Percentiles rank a stretch among this genome's conserved stretches.
Evolutionary conservation across 768 basidiomycete species (phyloP).

Genomic region (Boletus rex-veris): DNA sequence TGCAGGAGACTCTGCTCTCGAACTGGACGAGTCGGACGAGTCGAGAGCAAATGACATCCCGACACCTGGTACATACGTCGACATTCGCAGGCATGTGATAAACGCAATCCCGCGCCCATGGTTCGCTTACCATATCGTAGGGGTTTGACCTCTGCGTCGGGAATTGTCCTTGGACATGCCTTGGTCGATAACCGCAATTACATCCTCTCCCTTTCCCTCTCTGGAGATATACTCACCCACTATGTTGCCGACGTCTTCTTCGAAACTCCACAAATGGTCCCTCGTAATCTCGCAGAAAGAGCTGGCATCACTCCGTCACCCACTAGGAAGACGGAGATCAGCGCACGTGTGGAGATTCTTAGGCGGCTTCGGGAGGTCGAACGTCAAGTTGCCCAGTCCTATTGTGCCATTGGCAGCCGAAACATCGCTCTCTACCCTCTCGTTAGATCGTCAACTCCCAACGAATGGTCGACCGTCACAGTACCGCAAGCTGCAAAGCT

Average conservation of each 20-base stretch:
- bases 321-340: constrained; percentile 35
- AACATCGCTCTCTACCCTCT: constrained; percentile 38
- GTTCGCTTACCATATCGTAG: constrained; percentile 17
- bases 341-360: constrained; percentile 64
- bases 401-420: constrained; percentile 32
- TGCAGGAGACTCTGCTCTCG: constrained; percentile 8
- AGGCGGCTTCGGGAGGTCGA: constrained; percentile 55
- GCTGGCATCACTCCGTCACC: constrained; percentile 42
- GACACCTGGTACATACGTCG: constrained; percentile 49
- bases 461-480: constrained; percentile 55
- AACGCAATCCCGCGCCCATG: not conserved
- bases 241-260: constrained; percentile 55
- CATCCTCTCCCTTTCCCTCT: constrained; percentile 29
- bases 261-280: constrained; percentile 53
- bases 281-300: constrained; percentile 42
- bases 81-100: constrained; percentile 45
- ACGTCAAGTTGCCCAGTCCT: constrained; percentile 42
- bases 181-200: constrained; percentile 30
- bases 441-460: constrained; percentile 43
- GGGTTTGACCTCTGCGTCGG: constrained; percentile 18
- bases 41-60: constrained; percentile 18
- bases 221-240: constrained; percentile 53
- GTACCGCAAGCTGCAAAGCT: constrained; percentile 49
- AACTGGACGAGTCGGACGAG: constrained; percentile 13
- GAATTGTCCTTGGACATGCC: constrained; percentile 30